Evolutionary conservation across 2,329 filamentous ascomycete genomes (phyloP).

Genomic region (Leptosphaerulina australis): DNA sequence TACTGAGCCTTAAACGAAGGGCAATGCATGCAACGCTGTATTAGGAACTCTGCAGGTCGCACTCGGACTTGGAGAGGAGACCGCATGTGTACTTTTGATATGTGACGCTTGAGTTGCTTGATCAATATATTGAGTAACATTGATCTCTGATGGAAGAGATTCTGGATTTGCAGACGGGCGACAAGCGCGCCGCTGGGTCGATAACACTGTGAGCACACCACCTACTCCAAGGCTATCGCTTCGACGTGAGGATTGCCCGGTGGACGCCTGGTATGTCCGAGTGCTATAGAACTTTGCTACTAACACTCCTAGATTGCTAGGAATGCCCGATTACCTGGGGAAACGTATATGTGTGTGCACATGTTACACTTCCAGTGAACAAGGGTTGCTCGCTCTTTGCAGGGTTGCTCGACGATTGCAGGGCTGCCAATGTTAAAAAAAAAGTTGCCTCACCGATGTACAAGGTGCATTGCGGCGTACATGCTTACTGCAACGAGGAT

Average conservation of each 20-base stretch:
- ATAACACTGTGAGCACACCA: neutral
- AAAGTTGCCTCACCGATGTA: neutral
- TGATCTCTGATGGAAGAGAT: slow-evolving; percentile 1
- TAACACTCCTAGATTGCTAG: neutral
- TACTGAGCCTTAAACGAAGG: neutral
- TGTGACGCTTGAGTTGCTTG: neutral
- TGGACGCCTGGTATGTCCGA: neutral
- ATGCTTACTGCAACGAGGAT: neutral
- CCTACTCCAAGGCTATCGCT: neutral
- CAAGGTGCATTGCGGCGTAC: slow-evolving; percentile 1
- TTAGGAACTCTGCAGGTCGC: neutral
- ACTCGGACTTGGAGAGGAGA: neutral
- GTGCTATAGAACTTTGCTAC: neutral
- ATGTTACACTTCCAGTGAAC: neutral
- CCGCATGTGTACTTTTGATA: neutral
- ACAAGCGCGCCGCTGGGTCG: slow-evolving; percentile 6
- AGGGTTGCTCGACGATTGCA: neutral
- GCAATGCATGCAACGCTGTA: neutral
- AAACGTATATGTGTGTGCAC: neutral
- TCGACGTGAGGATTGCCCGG: neutral
- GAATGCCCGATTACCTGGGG: neutral
- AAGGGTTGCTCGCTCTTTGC: neutral
- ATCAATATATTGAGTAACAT: neutral
- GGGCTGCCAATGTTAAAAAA: neutral
- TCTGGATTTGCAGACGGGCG: neutral